phyloP scores from a whole-genome alignment of 495 filamentous ascomycete species.

The Aspergillus mulundensis region DNA sequence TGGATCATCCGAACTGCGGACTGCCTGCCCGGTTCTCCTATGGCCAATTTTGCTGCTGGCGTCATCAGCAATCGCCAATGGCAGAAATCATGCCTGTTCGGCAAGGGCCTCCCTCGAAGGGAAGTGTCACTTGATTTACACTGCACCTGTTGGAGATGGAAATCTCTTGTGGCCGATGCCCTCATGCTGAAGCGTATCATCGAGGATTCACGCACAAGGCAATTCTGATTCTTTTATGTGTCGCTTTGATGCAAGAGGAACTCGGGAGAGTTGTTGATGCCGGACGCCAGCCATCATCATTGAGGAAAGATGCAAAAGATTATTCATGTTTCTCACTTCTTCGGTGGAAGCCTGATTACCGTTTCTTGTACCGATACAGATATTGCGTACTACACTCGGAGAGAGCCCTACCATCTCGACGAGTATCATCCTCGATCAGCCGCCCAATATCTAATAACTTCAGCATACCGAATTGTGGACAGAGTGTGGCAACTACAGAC shows the following conservation, averaged over 20 bases:
- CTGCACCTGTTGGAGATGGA: slow-evolving; percentile 83
- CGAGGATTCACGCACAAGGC: slow-evolving; percentile 63
- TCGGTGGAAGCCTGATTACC: slow-evolving; percentile 65
- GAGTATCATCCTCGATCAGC: slow-evolving; percentile 13
- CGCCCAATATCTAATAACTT: background rate
- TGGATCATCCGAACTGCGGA: slow-evolving; percentile 62
- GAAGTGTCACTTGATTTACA: slow-evolving; percentile 70
- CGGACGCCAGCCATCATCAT: slow-evolving; percentile 22
- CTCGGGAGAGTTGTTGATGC: slow-evolving; percentile 39
- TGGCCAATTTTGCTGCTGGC: slow-evolving; percentile 62
- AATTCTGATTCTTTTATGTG: slow-evolving; percentile 75
- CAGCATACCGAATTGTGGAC: slow-evolving; percentile 68
- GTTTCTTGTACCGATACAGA: slow-evolving; percentile 71
- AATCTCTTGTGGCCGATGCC: slow-evolving; percentile 73
- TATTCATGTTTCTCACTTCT: slow-evolving; percentile 68
- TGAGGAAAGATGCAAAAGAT: slow-evolving; percentile 34
- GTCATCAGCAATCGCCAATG: slow-evolving; percentile 73
- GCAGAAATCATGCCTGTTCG: slow-evolving; percentile 75
- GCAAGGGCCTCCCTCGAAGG: slow-evolving; percentile 63
- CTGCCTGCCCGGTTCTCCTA: slow-evolving; percentile 58
- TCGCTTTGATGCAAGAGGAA: slow-evolving; percentile 81
- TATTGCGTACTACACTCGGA: slow-evolving; percentile 77
- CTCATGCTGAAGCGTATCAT: slow-evolving; percentile 71
- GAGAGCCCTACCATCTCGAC: slow-evolving; percentile 82
- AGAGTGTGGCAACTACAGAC: slow-evolving; percentile 66